Percentiles rank a stretch among this genome's conserved stretches.
Conservation (phyloP, 768 basidiomycete genomes). For the Podaxis mareebaensis region DNA sequence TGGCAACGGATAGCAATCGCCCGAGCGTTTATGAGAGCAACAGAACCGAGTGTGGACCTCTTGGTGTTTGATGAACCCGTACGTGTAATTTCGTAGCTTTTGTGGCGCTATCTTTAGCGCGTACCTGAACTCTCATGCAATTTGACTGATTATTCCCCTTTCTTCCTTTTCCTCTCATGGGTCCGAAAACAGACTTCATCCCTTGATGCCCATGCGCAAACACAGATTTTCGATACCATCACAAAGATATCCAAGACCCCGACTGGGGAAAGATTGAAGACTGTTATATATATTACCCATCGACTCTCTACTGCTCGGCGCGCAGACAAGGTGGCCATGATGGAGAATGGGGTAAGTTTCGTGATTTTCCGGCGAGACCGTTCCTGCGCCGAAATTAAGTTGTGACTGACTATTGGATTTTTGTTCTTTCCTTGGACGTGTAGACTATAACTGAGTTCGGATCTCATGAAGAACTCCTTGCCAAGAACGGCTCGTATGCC, state of each 20-base stretch:
- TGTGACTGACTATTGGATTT: background rate
- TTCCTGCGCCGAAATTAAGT: background rate
- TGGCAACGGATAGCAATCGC: conserved; percentile 89
- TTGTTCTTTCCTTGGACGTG: background rate
- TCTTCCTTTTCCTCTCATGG: background rate
- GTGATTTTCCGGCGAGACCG: background rate
- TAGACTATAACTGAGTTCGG: conserved; percentile 79
- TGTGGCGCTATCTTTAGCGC: conserved; percentile 5
- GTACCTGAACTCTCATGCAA: background rate
- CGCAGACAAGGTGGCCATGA: conserved; percentile 86
- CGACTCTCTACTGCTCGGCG: conserved; percentile 77
- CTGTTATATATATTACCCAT: conserved; percentile 83
- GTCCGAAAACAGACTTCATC: conserved; percentile 64
- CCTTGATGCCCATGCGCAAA: conserved; percentile 79
- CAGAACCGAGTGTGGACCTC: conserved; percentile 72
- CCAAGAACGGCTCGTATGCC: conserved; percentile 63
- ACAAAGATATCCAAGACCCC: conserved; percentile 61
- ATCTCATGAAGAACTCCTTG: conserved; percentile 66
- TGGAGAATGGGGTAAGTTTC: conserved; percentile 66
- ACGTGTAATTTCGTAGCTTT: conserved; percentile 26
- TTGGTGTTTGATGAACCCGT: conserved; percentile 86
- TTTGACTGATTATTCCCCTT: conserved; percentile 2
- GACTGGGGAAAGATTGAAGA: conserved; percentile 61
- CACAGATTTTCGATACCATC: conserved; percentile 76
- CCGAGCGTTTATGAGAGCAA: conserved; percentile 84